Percentiles rank a stretch among this genome's conserved stretches.
These are phyloP conservation scores for Plasmodium knowlesi DNA, from an alignment of 169 alveolate species.

Conservation along the genomic window DNA sequence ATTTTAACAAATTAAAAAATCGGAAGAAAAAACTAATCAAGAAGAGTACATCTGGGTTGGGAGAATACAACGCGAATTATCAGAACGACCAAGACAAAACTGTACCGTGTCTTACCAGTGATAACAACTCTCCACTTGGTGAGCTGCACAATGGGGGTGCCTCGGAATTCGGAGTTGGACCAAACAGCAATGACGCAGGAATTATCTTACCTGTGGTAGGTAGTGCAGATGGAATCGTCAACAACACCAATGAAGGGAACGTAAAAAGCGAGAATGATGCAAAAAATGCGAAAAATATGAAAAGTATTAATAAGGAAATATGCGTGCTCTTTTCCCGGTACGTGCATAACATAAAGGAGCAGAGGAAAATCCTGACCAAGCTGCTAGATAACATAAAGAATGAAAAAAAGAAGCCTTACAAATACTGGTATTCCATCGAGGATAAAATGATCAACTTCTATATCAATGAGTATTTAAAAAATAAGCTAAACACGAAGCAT, in stretches of 20 bases:
- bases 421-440: slow-evolving; percentile 82
- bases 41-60: neutral
- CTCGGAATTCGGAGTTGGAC: neutral
- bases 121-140: neutral
- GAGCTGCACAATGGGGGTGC: neutral
- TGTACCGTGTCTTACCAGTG: neutral
- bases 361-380: slow-evolving; percentile 47
- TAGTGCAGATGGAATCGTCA: neutral
- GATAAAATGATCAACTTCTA: slow-evolving; percentile 81
- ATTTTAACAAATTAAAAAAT: slow-evolving; percentile 13
- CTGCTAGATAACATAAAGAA: slow-evolving; percentile 52
- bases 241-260: neutral
- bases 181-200: neutral
- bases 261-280: neutral
- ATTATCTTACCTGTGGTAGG: neutral
- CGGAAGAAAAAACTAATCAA: slow-evolving; percentile 8
- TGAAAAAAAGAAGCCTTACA: slow-evolving; percentile 63
- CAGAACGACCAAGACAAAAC: neutral
- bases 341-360: slow-evolving; percentile 58
- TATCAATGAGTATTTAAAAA: slow-evolving; percentile 83
- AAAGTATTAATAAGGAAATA: slow-evolving; percentile 47
- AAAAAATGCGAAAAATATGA: neutral
- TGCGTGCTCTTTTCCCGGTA: slow-evolving; percentile 63
- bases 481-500: slow-evolving; percentile 82
- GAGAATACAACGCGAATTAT: neutral